These are phyloP conservation scores for Fusarium hostae DNA, from an alignment of 2,329 filamentous ascomycete species.

Conservation along the genomic window DNA sequence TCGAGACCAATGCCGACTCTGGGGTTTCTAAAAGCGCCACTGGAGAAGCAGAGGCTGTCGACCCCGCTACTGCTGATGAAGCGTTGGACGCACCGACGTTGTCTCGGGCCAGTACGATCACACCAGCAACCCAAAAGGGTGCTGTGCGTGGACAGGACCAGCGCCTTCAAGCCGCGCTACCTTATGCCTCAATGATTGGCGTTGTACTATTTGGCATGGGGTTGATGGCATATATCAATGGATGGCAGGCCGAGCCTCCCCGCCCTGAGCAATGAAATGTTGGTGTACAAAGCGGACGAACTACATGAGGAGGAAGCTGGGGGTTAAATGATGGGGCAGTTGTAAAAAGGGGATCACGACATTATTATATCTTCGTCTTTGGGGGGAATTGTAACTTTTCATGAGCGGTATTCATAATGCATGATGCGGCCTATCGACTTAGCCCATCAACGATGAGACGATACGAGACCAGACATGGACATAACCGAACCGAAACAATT, in stretches of 20 bases:
- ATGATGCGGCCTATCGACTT: constrained; percentile 45
- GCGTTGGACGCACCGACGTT: constrained; percentile 55
- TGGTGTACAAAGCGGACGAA: constrained; percentile 21
- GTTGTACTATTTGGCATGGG: constrained; percentile 85
- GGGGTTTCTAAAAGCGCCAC: constrained; percentile 33
- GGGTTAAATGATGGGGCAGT: constrained; percentile 15
- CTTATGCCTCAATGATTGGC: constrained; percentile 84
- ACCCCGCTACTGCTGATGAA: constrained; percentile 47
- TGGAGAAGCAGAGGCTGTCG: constrained; percentile 27
- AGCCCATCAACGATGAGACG: constrained; percentile 47
- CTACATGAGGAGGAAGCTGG: constrained; percentile 30
- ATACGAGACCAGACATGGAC: constrained; percentile 48
- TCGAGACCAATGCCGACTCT: constrained; percentile 29
- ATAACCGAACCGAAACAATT: constrained; percentile 42
- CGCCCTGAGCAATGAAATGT: constrained; percentile 48
- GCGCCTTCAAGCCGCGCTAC: constrained; percentile 65
- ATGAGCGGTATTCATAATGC: constrained; percentile 47
- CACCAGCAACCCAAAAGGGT: constrained; percentile 55
- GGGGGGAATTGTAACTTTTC: constrained; percentile 41
- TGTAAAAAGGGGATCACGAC: constrained; percentile 31
- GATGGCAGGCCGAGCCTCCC: constrained; percentile 69
- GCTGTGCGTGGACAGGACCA: constrained; percentile 56
- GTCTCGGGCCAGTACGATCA: constrained; percentile 63
- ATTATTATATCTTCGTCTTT: constrained; percentile 39
- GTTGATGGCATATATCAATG: constrained; percentile 87